Evolutionary conservation across 805 yeast species (phyloP).

Genomic region (Trichomonascus vanleenenianus): DNA sequence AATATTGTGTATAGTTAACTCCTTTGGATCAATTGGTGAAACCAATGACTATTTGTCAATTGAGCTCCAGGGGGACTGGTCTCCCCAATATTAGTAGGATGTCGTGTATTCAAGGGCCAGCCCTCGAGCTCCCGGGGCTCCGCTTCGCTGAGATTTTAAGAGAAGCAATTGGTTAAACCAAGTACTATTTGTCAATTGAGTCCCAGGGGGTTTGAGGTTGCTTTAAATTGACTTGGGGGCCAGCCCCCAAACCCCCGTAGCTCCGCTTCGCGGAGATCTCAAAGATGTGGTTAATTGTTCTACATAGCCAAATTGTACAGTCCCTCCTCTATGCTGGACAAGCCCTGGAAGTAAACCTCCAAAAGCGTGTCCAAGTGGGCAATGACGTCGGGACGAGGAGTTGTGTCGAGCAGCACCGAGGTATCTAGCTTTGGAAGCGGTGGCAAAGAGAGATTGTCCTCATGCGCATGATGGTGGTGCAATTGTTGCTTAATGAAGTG

Average conservation of each 20-base stretch:
- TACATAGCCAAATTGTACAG: constrained; percentile 5
- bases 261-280: no score
- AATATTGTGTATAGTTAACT: no score
- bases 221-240: no score
- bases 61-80: not conserved
- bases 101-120: not conserved
- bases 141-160: no score
- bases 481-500: not conserved
- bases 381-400: constrained; percentile 28
- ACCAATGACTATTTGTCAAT: not conserved
- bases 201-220: not conserved
- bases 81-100: no score
- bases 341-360: constrained; percentile 22
- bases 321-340: constrained; percentile 14
- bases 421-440: constrained; percentile 29
- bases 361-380: constrained; percentile 28
- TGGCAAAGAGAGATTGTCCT: constrained; percentile 10
- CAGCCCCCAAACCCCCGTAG: no score
- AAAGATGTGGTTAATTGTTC: not conserved
- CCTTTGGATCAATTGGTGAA: no score
- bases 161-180: no score
- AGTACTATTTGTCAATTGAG: not conserved
- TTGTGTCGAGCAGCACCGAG: constrained; percentile 30
- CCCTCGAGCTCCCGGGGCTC: no score
- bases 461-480: not conserved